Base-by-base conservation (phyloP, 108 stramenopile species). In the Epipyxis sp. region DNA sequence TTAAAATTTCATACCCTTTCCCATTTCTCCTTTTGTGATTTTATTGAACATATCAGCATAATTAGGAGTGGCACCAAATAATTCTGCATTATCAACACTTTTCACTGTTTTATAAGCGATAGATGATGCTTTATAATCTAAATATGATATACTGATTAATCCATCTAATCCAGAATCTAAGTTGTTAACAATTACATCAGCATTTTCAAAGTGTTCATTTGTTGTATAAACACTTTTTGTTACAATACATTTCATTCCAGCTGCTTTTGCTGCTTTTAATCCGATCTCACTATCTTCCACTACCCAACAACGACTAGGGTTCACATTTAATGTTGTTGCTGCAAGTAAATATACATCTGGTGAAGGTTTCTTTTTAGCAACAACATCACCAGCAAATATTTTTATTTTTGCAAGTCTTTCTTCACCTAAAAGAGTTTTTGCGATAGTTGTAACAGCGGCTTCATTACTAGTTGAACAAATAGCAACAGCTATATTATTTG, bases 351-450 rank as follows among this genome's bases (percentile, higher is more conserved):
- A 96, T 0, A 96, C 90, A 82, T 96, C 95, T 1, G 95, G 95
- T 0, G 91, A 84, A 1, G 95, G 95, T 77, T 96, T 96, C 79
- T 96, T 96, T 57, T 81, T 84, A 62, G 85, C 59, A 29, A 95
- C 95, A 86, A 94, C 91, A 76, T 96, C 95, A 1, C 95, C 95
- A 0, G 95, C 95, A 85, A 92, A 96, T 43, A 96, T 92, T 61
- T 83, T 81, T 69, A 96, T 90, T 44, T 59, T 68, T 25, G 71
- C 81, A 27, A 79, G 45, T 0, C 94, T 87, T 27, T 92, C 90
- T 40, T 77, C 62, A 40, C 95, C 95, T 90, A 96, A 92, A 1
- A 96, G 84, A 41, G 91, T 91, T 0, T 62, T 50, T 25, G 94
- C 92, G 1, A 96, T 71, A 77, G 93, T 96, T 0, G 81, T 59